A percentile compares a stretch with the other conserved stretches of the same genome.
These are phyloP conservation scores for Arthrinium phaeospermum DNA, from an alignment of 2,329 filamentous ascomycete genomes.

Conservation along the genomic window DNA sequence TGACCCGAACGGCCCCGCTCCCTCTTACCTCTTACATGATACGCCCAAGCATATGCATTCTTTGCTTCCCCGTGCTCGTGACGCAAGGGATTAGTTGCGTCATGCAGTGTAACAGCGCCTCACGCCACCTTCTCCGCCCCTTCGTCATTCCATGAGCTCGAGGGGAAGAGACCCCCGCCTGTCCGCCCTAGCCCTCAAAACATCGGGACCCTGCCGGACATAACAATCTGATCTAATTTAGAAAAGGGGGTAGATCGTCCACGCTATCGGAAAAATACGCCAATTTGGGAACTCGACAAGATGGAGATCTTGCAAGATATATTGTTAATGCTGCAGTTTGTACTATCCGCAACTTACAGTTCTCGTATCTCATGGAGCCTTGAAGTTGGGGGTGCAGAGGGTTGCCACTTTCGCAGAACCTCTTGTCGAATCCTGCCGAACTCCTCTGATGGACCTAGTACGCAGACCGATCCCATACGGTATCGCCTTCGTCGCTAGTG, in stretches of 20 bases:
- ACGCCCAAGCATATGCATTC: neutral
- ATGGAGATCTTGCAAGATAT: neutral
- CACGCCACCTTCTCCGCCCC: neutral
- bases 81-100: neutral
- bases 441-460: neutral
- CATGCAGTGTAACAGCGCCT: conserved; percentile 9
- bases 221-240: neutral
- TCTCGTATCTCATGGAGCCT: neutral
- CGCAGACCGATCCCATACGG: neutral
- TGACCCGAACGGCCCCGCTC: neutral
- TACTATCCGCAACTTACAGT: neutral
- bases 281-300: neutral
- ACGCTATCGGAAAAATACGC: neutral
- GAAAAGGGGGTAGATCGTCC: neutral
- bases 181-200: neutral
- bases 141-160: neutral
- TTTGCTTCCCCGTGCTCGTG: neutral
- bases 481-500: neutral
- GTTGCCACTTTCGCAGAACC: neutral
- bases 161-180: neutral
- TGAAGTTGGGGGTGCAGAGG: neutral
- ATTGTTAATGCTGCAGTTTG: neutral
- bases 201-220: neutral
- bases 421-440: neutral
- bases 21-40: neutral